A percentile compares a stretch with the other conserved stretches of the same genome.
These are phyloP conservation scores for Apiotrichum sp. DNA, from an alignment of 1,284 basidiomycete genomes.

Conservation along the genomic window DNA sequence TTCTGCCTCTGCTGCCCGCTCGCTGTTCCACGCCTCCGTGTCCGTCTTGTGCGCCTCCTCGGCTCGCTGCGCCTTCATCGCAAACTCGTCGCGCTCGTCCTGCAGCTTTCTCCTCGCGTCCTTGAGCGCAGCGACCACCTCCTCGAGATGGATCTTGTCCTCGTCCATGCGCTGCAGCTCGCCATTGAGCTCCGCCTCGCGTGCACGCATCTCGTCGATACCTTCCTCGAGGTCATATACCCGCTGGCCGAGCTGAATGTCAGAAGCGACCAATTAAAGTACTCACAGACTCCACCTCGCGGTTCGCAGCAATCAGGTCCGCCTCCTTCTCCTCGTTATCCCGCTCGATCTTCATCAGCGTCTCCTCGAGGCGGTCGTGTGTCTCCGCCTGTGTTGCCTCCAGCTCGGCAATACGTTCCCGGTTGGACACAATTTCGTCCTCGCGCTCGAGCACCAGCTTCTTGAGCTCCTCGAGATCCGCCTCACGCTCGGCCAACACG, in stretches of 20 bases:
- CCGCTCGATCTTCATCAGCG: slow-evolving; percentile 37
- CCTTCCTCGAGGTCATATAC: slow-evolving; percentile 52
- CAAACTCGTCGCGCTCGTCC: slow-evolving; percentile 59
- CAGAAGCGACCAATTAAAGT: not conserved
- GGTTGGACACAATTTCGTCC: slow-evolving; percentile 29
- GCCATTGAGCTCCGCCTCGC: slow-evolving; percentile 53
- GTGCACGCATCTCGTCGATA: slow-evolving; percentile 55
- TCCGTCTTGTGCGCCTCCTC: slow-evolving; percentile 36
- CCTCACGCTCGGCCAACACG: slow-evolving; percentile 36
- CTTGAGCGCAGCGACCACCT: slow-evolving; percentile 65
- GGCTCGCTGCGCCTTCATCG: slow-evolving; percentile 58
- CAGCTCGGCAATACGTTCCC: slow-evolving; percentile 37
- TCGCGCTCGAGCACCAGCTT: slow-evolving; percentile 33
- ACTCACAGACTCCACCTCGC: slow-evolving; percentile 61
- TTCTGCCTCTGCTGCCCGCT: slow-evolving; percentile 47
- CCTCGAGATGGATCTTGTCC: slow-evolving; percentile 64
- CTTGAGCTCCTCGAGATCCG: slow-evolving; percentile 34
- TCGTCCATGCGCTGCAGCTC: slow-evolving; percentile 51
- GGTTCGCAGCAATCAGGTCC: slow-evolving; percentile 54
- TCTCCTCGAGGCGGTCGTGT: slow-evolving; percentile 42
- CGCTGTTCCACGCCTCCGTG: slow-evolving; percentile 42
- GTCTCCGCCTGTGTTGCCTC: slow-evolving; percentile 37
- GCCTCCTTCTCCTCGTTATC: slow-evolving; percentile 44
- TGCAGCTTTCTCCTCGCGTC: slow-evolving; percentile 54
- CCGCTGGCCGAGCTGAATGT: slow-evolving; percentile 36